These are phyloP conservation scores for Pseudogymnoascus sp. DNA, from an alignment of 2,329 filamentous ascomycete species.

Conservation along the genomic window DNA sequence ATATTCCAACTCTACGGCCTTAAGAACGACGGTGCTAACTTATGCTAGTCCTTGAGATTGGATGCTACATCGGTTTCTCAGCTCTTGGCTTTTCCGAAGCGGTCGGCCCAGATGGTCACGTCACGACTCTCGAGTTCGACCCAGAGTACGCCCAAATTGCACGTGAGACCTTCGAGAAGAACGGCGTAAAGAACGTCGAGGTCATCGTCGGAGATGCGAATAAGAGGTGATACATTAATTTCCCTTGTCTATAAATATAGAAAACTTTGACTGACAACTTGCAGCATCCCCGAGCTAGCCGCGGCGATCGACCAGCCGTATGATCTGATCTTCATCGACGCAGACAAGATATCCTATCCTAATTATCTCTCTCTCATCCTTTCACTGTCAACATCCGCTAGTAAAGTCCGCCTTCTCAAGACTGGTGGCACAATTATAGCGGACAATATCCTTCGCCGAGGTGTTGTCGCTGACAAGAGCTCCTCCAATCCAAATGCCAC, in stretches of 20 bases:
- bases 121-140: conserved; percentile 37
- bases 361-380: conserved; percentile 39
- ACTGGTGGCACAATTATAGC: conserved; percentile 43
- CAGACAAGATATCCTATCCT: conserved; percentile 44
- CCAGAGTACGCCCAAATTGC: conserved; percentile 36
- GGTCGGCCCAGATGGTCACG: conserved; percentile 21
- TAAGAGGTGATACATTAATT: conserved; percentile 32
- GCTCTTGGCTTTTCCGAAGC: conserved; percentile 20
- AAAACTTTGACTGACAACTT: background rate
- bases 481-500: conserved; percentile 25
- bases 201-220: conserved; percentile 39
- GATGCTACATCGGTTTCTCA: conserved; percentile 23
- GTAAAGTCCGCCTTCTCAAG: conserved; percentile 34
- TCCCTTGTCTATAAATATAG: conserved; percentile 7
- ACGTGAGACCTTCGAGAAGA: conserved; percentile 30
- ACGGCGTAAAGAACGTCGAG: conserved; percentile 37
- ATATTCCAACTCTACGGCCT: background rate
- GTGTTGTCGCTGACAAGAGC: conserved; percentile 36
- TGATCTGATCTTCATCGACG: conserved; percentile 46
- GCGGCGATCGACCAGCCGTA: conserved; percentile 33
- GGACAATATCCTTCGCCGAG: conserved; percentile 44
- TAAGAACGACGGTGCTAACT: background rate
- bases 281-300: conserved; percentile 13
- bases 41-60: conserved; percentile 24
- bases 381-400: conserved; percentile 31